Evolutionary conservation across 2,329 filamentous ascomycete genomes (phyloP).

Genomic region (Fusarium lyarnte): DNA sequence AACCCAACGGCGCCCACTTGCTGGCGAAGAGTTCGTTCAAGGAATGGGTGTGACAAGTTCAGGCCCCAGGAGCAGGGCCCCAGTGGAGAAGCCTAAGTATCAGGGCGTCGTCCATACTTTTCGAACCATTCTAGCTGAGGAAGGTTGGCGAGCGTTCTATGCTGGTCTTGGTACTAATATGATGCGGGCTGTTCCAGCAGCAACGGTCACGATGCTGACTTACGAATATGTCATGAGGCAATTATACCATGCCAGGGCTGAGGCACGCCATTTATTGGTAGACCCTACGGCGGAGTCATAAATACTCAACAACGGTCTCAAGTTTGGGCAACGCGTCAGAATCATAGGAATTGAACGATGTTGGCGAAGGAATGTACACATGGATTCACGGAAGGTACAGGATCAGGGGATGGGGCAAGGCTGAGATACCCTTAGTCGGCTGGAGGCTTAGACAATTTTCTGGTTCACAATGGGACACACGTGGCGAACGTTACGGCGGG

Average conservation of each 20-base stretch:
- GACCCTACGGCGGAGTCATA: conserved; percentile 26
- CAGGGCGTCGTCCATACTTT: conserved; percentile 83
- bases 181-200: conserved; percentile 93
- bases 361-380: conserved; percentile 32
- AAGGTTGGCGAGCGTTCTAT: conserved; percentile 97
- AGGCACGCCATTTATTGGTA: conserved; percentile 47
- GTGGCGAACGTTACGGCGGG: conserved; percentile 19
- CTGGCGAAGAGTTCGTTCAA: conserved; percentile 62
- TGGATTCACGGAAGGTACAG: conserved; percentile 16
- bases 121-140: conserved; percentile 84
- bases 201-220: conserved; percentile 96
- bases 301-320: conserved; percentile 8
- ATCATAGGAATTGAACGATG: conserved; percentile 17
- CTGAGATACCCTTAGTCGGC: conserved; percentile 50
- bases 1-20: conserved; percentile 82
- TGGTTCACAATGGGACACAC: conserved; percentile 37
- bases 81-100: conserved; percentile 65
- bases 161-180: conserved; percentile 98
- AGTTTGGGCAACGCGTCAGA: neutral
- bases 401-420: conserved; percentile 34
- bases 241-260: conserved; percentile 56
- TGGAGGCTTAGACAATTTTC: conserved; percentile 50
- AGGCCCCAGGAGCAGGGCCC: conserved; percentile 40
- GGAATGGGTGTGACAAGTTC: conserved; percentile 57
- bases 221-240: conserved; percentile 80